These are phyloP conservation scores for Candida glucosophila DNA, from an alignment of 1,139 yeast species.

Conservation along the genomic window DNA sequence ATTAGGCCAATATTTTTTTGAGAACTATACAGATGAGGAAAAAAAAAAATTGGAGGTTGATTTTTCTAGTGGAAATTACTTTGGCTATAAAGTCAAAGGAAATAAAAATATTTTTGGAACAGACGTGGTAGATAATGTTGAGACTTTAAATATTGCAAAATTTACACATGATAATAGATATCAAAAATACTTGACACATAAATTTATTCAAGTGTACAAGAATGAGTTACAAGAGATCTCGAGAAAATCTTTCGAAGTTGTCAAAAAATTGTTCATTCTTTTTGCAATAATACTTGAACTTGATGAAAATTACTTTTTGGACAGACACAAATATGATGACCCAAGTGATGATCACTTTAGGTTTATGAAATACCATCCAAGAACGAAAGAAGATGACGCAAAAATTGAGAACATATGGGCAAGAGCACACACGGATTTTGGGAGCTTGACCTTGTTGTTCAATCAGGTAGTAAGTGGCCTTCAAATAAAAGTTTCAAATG, in stretches of 20 bases:
- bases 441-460: constrained; percentile 19
- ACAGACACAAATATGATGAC: constrained; percentile 19
- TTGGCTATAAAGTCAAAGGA: constrained; percentile 21
- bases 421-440: constrained; percentile 24
- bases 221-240: constrained; percentile 14
- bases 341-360: constrained; percentile 25
- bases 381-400: constrained; percentile 17
- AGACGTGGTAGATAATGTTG: constrained; percentile 20
- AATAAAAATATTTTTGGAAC: constrained; percentile 20
- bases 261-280: constrained; percentile 15
- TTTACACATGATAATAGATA: constrained; percentile 16
- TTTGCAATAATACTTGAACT: constrained; percentile 25
- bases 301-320: constrained; percentile 22
- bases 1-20: constrained; percentile 21
- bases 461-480: constrained; percentile 23
- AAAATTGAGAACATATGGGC: constrained; percentile 22
- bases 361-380: constrained; percentile 23
- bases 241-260: constrained; percentile 16
- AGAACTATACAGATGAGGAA: constrained; percentile 17
- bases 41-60: constrained; percentile 17
- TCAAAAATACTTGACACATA: constrained; percentile 15
- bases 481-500: constrained; percentile 16
- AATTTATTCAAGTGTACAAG: constrained; percentile 14
- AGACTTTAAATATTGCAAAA: constrained; percentile 25
- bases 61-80: constrained; percentile 21